Evolutionary conservation across 805 yeast species (phyloP), one percentile per base, ranked within the genome.

Genomic region (Ogataea glucozyma): DNA sequence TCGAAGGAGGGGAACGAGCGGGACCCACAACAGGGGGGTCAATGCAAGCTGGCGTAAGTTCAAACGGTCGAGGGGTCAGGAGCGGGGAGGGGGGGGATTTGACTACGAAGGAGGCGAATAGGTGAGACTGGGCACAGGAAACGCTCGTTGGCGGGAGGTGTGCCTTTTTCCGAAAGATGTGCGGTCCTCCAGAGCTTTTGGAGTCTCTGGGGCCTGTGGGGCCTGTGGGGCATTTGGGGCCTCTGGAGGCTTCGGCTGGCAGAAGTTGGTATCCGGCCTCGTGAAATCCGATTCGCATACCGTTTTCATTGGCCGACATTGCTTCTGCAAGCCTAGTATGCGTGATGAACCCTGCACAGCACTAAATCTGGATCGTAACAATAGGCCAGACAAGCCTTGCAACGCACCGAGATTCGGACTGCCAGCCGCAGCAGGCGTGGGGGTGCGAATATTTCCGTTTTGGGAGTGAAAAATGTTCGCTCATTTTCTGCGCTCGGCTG

Each of bases 271-370:
- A n/a, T n/a, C 13, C 31, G 31, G 38, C 16, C 10, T 22, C 38
- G 38, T 4, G 38, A 34, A 14, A 16, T 34, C 38, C 38, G 38
- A 34, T 16, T 34, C 22, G 38, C 19, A 33, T 27, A 33, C n/a
- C n/a, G n/a, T n/a, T n/a, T n/a, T n/a, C n/a, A n/a, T n/a, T n/a
- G n/a, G n/a, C n/a, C n/a, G n/a, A n/a, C n/a, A 33, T 13, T 22
- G 29, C 18, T 13, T n/a, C 37, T 5, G 23, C 16, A 9, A 6
- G 14, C 7, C 19, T 6, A 14, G 19, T 16, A 14, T 23, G 29
- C 29, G 38, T 13, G 29, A 6, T 34, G 38, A 34, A 34, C 38
- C 38, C 38, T 34, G 38, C 11, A 14, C 29, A 34, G 27, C 20
- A 34, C 38, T 34, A 34, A 22, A 9, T 4, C 16, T 23, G 21